phyloP scores from a whole-genome alignment of 192 early-diverging fungal genomes.

The Backusella tarrabulga region DNA sequence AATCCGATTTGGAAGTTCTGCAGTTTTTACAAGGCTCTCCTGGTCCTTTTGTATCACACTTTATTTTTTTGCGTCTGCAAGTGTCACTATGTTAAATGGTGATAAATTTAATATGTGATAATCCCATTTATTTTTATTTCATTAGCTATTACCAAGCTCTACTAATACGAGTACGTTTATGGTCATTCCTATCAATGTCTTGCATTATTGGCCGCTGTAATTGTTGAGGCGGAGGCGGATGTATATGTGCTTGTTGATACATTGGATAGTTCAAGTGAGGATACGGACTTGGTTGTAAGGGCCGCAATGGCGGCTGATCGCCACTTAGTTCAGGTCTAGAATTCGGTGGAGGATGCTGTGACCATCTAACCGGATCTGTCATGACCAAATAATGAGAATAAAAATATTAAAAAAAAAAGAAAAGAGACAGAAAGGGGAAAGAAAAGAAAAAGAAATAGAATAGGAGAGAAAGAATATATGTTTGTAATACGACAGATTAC shows the following conservation, averaged over 20 bases:
- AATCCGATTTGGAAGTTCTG: conserved; percentile 15
- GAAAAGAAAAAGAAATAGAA: background rate
- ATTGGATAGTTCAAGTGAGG: background rate
- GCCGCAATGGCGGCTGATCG: conserved; percentile 9
- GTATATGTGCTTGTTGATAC: background rate
- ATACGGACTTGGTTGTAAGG: conserved; percentile 21
- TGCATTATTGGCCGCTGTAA: background rate
- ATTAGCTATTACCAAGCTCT: conserved; percentile 28
- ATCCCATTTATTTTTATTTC: background rate
- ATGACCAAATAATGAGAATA: background rate
- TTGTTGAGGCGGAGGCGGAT: background rate
- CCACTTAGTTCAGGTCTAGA: background rate
- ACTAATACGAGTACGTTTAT: conserved; percentile 29
- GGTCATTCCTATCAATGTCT: background rate
- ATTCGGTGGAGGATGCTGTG: background rate
- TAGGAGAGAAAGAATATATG: background rate
- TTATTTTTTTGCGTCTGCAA: conserved; percentile 37
- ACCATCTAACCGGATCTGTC: background rate
- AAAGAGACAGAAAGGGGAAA: background rate
- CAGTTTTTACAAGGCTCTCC: conserved; percentile 30
- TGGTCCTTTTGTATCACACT: conserved; percentile 25
- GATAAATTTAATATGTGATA: background rate
- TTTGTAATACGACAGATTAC: background rate
- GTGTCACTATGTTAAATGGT: conserved; percentile 22
- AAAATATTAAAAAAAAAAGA: background rate